These are phyloP conservation scores for Geranium incanum DNA, from an alignment of 441 rosid genomes.

Conservation along the genomic window DNA sequence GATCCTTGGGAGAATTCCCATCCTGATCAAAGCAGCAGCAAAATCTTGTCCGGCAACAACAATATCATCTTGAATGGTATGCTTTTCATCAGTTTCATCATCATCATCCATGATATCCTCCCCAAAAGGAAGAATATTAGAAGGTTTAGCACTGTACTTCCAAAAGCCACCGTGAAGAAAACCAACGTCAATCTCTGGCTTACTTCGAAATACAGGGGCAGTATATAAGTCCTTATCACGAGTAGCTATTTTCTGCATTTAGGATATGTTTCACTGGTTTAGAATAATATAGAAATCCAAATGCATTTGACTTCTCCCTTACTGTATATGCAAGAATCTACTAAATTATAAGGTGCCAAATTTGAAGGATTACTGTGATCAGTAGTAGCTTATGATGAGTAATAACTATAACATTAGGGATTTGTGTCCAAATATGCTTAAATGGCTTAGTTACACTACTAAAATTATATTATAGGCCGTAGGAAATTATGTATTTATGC, in stretches of 20 bases:
- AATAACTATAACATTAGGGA: not conserved
- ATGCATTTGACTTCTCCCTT: conserved; percentile 7
- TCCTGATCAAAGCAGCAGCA: conserved; percentile 82
- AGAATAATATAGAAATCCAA: conserved; percentile 2
- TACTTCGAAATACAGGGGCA: conserved; percentile 77
- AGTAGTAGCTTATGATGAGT: not conserved
- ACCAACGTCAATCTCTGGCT: conserved; percentile 64
- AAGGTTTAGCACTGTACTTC: conserved; percentile 86
- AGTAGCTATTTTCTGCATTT: conserved; percentile 45
- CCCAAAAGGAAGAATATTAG: conserved; percentile 48
- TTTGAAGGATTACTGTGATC: not conserved
- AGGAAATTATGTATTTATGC: not conserved
- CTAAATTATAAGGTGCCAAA: conserved; percentile 3
- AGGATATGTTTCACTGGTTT: conserved; percentile 14
- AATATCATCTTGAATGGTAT: conserved; percentile 78
- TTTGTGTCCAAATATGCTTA: not conserved
- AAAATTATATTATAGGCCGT: not conserved
- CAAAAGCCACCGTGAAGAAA: conserved; percentile 80
- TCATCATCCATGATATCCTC: conserved; percentile 46
- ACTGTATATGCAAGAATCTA: not conserved
- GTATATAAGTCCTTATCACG: conserved; percentile 41
- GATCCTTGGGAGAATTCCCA: conserved; percentile 77
- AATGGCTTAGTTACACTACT: not conserved
- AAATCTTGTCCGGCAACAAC: conserved; percentile 83
- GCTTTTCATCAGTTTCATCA: conserved; percentile 52